Base-by-base conservation (phyloP, 2,329 filamentous ascomycete genomes). In the Biscogniauxia mediterranea region DNA sequence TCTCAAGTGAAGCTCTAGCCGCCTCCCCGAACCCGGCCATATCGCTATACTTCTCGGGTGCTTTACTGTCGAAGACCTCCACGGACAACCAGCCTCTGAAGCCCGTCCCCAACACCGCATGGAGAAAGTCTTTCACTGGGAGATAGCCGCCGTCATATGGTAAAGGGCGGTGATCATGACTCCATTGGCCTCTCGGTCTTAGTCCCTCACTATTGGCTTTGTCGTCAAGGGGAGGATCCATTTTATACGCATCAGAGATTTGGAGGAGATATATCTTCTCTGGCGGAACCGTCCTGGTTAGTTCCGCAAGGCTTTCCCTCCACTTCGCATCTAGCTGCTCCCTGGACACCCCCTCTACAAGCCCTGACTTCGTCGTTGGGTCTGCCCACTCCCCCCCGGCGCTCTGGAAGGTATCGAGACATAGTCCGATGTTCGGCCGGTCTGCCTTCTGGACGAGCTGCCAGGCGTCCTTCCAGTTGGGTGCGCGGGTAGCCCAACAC, bases 351-450 rank as follows among this genome's bases (percentile, higher is more conserved):
- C 76, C 73, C 60, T 88, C 84, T 0, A 87, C 74, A 1, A 86
- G 68, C 0, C 90, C 89, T 0, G 84, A 86, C 1, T 73, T 58
- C 0, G 88, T 90, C 0, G 84, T 88, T 0, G 90, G 90, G 66
- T 93, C 89, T 0, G 80, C 90, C 83, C 85, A 93, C 70, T 93
- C 89, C 1, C 87, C 84, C 0, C 89, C 90, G 0, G 85, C 88
- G 1, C 84, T 88, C 71, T 93, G 89, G 76, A 93, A 93, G 0
- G 89, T 93, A 67, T 94, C 90, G 1, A 94, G 81, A 66, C 90
- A 93, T 0, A 93, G 77, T 0, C 90, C 90, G 11, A 92, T 79
- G 63, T 93, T 93, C 0, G 81, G 78, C 2, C 86, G 76, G 65
- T 90, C 77, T 1, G 87, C 88, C 52, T 79, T 79, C 64, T 83